Conservation (phyloP, 805 yeast species). For the Teunomyces stri region DNA sequence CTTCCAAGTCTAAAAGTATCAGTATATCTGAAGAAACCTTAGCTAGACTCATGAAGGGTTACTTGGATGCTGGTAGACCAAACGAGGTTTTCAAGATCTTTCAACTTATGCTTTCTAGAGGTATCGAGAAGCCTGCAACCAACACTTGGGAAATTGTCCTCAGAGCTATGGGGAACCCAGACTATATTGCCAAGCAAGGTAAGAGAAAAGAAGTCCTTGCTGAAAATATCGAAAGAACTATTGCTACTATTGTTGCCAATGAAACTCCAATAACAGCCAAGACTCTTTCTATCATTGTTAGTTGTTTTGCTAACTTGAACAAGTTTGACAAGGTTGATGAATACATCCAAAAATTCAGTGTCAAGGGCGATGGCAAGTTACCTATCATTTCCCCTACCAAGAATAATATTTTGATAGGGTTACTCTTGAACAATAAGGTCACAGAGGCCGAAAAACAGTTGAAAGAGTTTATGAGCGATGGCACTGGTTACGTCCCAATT, state of each 20-base stretch:
- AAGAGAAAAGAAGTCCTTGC: conserved; percentile 21
- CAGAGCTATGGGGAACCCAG: conserved; percentile 43
- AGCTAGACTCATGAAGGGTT: conserved; percentile 46
- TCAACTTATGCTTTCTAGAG: conserved; percentile 44
- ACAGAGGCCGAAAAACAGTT: conserved; percentile 46
- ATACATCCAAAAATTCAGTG: conserved; percentile 30
- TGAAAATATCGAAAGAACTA: conserved; percentile 23
- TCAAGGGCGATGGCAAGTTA: conserved; percentile 14
- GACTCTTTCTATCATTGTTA: conserved; percentile 47
- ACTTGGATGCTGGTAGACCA: conserved; percentile 32
- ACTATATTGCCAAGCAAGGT: conserved; percentile 22
- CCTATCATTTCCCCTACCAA: conserved; percentile 39
- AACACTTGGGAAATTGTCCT: conserved; percentile 60
- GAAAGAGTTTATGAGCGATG: conserved; percentile 30
- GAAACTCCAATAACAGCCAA: conserved; percentile 41
- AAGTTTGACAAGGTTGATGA: conserved; percentile 43
- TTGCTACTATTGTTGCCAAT: conserved; percentile 28
- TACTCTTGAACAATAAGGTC: conserved; percentile 38
- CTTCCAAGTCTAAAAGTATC: conserved; percentile 21
- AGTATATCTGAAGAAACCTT: conserved; percentile 42
- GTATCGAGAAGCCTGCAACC: conserved; percentile 39
- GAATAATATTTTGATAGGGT: conserved; percentile 46
- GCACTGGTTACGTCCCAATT: conserved; percentile 40
- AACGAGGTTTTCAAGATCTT: conserved; percentile 46
- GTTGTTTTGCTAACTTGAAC: conserved; percentile 41